Evolutionary conservation across 2,329 filamentous ascomycete species (phyloP).

Genomic region (Alternaria sp.): DNA sequence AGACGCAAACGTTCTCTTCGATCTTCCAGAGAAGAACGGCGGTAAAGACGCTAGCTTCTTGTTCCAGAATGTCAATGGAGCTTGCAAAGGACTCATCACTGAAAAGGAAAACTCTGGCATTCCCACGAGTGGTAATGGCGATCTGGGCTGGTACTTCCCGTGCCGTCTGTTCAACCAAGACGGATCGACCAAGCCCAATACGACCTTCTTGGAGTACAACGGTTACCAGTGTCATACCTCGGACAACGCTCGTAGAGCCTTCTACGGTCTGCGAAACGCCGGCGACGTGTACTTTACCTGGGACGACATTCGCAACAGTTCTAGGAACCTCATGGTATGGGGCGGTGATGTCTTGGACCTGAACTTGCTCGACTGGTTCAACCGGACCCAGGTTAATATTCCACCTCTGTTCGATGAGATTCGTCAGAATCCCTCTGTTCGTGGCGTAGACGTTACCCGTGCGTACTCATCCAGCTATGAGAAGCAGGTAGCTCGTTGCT

Average conservation of each 20-base stretch:
- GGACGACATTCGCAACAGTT: constrained; percentile 89
- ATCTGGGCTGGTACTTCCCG: constrained; percentile 97
- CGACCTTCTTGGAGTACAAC: constrained; percentile 76
- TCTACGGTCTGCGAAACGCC: constrained; percentile 74
- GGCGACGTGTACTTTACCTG: constrained; percentile 97
- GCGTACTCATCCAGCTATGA: constrained; percentile 81
- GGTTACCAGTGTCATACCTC: constrained; percentile 93
- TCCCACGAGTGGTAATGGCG: constrained; percentile 72
- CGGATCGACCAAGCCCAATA: constrained; percentile 80
- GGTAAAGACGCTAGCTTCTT: constrained; percentile 96
- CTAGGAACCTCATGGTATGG: constrained; percentile 92
- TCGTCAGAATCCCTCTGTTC: constrained; percentile 73
- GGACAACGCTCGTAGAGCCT: constrained; percentile 70
- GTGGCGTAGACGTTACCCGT: constrained; percentile 88
- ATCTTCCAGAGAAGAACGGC: constrained; percentile 80
- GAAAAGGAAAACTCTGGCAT: constrained; percentile 75
- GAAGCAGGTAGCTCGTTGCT: constrained; percentile 84
- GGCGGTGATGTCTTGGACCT: constrained; percentile 93
- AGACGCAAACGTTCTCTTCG: constrained; percentile 83
- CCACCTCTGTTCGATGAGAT: constrained; percentile 83
- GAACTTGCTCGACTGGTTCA: constrained; percentile 89
- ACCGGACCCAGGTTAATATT: constrained; percentile 78
- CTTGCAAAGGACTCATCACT: constrained; percentile 91
- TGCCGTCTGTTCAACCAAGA: constrained; percentile 94
- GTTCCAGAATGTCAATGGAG: constrained; percentile 98